Conservation (phyloP, 2,329 filamentous ascomycete genomes). For the Colletotrichum tropicale region DNA sequence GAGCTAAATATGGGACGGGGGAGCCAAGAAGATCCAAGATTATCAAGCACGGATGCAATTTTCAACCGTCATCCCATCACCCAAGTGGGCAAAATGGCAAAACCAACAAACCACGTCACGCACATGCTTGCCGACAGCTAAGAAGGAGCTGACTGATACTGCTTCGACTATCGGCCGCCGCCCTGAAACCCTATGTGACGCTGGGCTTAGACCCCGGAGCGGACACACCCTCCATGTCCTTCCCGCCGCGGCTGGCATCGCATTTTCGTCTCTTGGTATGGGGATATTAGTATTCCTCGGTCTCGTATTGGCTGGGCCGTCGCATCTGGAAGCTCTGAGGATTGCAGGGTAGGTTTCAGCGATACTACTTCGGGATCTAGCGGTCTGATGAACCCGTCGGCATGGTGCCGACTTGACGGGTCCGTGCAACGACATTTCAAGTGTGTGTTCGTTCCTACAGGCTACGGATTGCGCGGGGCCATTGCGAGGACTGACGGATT, state of each 20-base stretch:
- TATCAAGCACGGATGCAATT: not conserved
- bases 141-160: not conserved
- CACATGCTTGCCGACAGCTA: not conserved
- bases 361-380: not conserved
- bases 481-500: not conserved
- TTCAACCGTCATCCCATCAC: not conserved
- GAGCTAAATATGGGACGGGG: not conserved
- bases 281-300: not conserved
- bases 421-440: constrained; percentile 3
- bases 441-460: not conserved
- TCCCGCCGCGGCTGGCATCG: not conserved
- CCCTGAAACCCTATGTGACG: not conserved
- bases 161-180: not conserved
- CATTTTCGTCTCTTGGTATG: not conserved
- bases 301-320: not conserved
- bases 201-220: not conserved
- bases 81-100: not conserved
- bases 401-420: not conserved
- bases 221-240: not conserved
- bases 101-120: not conserved
- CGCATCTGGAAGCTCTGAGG: not conserved
- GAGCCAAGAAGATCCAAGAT: not conserved
- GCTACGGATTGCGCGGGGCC: not conserved
- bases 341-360: not conserved
- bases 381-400: not conserved